These are phyloP conservation scores for Cyanidiococcus yangmingshanensis DNA, from an alignment of 23 red algal species.

Conservation along the genomic window DNA sequence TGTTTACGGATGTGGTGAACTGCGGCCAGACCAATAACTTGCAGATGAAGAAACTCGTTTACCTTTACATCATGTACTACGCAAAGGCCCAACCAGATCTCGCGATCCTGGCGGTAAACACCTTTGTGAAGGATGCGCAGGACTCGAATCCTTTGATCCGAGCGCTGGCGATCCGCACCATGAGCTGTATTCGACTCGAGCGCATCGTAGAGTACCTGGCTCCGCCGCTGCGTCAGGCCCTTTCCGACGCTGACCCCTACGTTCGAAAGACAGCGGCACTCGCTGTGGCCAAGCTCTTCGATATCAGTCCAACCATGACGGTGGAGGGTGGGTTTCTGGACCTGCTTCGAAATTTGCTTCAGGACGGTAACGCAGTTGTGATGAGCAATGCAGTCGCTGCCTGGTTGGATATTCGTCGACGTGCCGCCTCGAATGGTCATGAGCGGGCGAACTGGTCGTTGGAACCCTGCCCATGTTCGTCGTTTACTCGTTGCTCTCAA, in stretches of 20 bases:
- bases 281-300: constrained; percentile 77
- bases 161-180: constrained; percentile 78
- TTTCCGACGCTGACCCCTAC: constrained; percentile 71
- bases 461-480: constrained; percentile 2
- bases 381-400: constrained; percentile 73
- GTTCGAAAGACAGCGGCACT: constrained; percentile 86
- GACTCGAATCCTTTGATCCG: constrained; percentile 83
- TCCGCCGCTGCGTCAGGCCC: constrained; percentile 43
- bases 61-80: constrained; percentile 91
- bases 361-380: constrained; percentile 73
- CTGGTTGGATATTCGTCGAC: not conserved
- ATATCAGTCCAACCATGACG: constrained; percentile 38
- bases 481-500: constrained; percentile 54
- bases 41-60: constrained; percentile 91
- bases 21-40: constrained; percentile 49
- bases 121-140: constrained; percentile 76
- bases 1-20: constrained; percentile 93
- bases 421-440: not conserved
- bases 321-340: constrained; percentile 49
- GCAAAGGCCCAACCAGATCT: constrained; percentile 64
- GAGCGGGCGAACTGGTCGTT: not conserved
- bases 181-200: constrained; percentile 65
- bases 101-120: constrained; percentile 86
- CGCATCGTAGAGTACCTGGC: constrained; percentile 58
- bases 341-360: constrained; percentile 40